phyloP scores from a whole-genome alignment of 345 rosid genomes.

The Raphanus raphanistrum region DNA sequence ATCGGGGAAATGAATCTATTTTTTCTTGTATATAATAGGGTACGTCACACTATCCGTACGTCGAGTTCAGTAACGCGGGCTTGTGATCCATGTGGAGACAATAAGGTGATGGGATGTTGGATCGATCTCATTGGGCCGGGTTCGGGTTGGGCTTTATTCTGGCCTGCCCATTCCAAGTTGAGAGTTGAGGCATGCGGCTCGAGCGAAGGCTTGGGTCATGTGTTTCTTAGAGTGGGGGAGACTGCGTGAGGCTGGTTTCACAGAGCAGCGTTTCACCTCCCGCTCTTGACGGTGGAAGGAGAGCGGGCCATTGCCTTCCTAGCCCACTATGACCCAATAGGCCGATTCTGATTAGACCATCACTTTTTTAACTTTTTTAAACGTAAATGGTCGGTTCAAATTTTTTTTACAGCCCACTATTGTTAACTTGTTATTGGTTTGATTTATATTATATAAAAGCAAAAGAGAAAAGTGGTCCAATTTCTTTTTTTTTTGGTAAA shows the following conservation, averaged over 20 bases:
- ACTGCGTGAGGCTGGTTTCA: conserved; percentile 42
- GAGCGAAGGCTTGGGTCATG: conserved; percentile 17
- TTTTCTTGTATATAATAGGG: neutral
- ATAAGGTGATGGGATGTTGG: neutral
- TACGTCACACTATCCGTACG: neutral
- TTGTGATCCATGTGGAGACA: conserved; percentile 28
- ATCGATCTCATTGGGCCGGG: neutral
- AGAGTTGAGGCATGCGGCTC: conserved; percentile 6
- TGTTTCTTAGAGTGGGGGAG: conserved; percentile 35
- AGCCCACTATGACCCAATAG: neutral
- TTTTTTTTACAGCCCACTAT: neutral
- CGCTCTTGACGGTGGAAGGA: conserved; percentile 48
- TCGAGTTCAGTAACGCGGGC: conserved; percentile 12
- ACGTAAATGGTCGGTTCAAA: neutral
- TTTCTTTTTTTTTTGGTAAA: too few species aligned
- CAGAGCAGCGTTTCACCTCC: conserved; percentile 35
- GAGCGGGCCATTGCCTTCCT: conserved; percentile 25
- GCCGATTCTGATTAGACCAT: conserved; percentile 1
- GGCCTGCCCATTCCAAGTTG: conserved; percentile 46
- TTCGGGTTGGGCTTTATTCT: neutral
- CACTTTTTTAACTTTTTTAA: neutral
- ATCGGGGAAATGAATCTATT: neutral
- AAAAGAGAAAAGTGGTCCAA: too few species aligned
- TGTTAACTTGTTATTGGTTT: too few species aligned
- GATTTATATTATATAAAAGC: too few species aligned